Evolutionary conservation across 106 monocot genomes (phyloP).

Genomic region (Xerophyta viscosa): DNA sequence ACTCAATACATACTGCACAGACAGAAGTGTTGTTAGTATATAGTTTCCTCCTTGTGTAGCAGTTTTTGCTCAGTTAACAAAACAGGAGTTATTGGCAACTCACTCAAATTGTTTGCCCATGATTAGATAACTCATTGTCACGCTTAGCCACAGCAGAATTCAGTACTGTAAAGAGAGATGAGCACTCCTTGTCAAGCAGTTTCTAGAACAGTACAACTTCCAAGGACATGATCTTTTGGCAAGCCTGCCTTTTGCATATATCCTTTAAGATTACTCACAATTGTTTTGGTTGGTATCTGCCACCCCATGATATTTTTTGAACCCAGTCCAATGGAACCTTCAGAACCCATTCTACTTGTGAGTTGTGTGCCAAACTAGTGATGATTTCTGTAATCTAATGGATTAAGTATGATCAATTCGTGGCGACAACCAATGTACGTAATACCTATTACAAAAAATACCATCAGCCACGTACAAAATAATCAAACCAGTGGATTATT

Average conservation of each 20-base stretch:
- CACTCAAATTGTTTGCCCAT: slow-evolving; percentile 57
- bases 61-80: too few relatives aligned
- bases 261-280: slow-evolving; percentile 61
- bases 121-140: slow-evolving; percentile 21
- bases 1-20: too few relatives aligned
- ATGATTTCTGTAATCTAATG: too few relatives aligned
- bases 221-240: slow-evolving; percentile 68
- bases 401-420: too few relatives aligned
- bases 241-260: slow-evolving; percentile 66
- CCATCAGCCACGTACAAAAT: too few relatives aligned
- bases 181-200: slow-evolving; percentile 83
- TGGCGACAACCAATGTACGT: too few relatives aligned
- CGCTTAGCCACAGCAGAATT: slow-evolving; percentile 33
- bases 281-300: slow-evolving; percentile 87
- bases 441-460: too few relatives aligned
- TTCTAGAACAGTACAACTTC: slow-evolving; percentile 74
- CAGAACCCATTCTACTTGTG: slow-evolving; percentile 86
- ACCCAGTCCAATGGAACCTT: slow-evolving; percentile 90
- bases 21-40: too few relatives aligned
- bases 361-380: too few relatives aligned
- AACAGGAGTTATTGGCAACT: too few relatives aligned
- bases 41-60: too few relatives aligned
- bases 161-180: slow-evolving; percentile 47
- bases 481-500: too few relatives aligned
- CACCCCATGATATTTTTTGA: slow-evolving; percentile 95